phyloP scores from a whole-genome alignment of 192 early-diverging fungal genomes.

The Lobosporangium transversale region DNA sequence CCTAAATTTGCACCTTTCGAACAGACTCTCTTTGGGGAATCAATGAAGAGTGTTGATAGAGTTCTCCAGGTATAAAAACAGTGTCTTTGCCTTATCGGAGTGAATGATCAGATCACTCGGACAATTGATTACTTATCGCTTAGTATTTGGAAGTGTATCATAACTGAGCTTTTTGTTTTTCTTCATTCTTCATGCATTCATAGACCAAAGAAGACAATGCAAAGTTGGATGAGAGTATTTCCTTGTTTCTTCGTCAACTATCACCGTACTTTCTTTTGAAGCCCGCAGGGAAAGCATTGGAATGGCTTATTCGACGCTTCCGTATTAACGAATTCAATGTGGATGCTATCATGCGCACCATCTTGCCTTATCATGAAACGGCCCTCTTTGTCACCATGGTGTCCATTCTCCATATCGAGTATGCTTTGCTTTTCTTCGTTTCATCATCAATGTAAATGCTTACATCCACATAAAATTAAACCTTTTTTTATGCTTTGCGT shows the following conservation, averaged over 20 bases:
- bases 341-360: slow-evolving; percentile 74
- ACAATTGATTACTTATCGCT: neutral
- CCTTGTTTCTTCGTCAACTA: slow-evolving; percentile 76
- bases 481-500: too few species aligned
- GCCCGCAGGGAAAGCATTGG: slow-evolving; percentile 87
- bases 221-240: slow-evolving; percentile 80
- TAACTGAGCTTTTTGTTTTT: neutral
- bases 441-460: neutral
- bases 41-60: slow-evolving; percentile 83
- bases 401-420: slow-evolving; percentile 74
- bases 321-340: slow-evolving; percentile 90
- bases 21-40: slow-evolving; percentile 80
- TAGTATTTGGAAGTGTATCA: too few species aligned
- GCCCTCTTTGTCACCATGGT: slow-evolving; percentile 87
- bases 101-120: neutral
- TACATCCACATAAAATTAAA: too few species aligned
- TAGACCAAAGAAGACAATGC: slow-evolving; percentile 83
- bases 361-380: slow-evolving; percentile 96
- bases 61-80: slow-evolving; percentile 75
- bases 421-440: slow-evolving; percentile 26
- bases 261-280: slow-evolving; percentile 88
- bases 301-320: slow-evolving; percentile 92
- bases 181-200: neutral
- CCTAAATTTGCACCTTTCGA: slow-evolving; percentile 72
- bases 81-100: too few species aligned